Evolutionary conservation across 179 eudicot genomes (phyloP).

Genomic region (Beta macrorhiza): DNA sequence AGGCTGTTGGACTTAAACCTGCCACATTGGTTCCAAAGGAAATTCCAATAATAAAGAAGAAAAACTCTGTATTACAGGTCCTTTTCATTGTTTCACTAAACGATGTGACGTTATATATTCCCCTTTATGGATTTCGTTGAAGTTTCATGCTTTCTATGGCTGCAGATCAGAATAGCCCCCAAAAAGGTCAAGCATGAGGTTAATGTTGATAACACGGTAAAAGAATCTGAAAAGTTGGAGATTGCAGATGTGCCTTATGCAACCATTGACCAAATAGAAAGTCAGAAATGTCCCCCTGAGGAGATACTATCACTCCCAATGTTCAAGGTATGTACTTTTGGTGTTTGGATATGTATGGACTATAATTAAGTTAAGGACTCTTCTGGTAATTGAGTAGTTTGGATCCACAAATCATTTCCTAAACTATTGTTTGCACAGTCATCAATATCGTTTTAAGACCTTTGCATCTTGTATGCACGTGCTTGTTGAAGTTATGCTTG

Average conservation of each 20-base stretch:
- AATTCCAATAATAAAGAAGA: conserved; percentile 79
- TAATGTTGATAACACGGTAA: conserved; percentile 27
- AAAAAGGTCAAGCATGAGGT: conserved; percentile 54
- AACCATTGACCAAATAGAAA: conserved; percentile 64
- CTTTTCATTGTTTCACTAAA: background rate
- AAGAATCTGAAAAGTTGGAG: conserved; percentile 40
- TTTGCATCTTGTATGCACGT: background rate
- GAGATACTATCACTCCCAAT: conserved; percentile 85
- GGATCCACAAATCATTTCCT: background rate
- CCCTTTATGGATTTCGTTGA: background rate
- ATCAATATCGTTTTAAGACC: background rate
- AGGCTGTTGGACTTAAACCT: conserved; percentile 85
- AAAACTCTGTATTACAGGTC: conserved; percentile 77
- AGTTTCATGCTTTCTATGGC: conserved; percentile 17
- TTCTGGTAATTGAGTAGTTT: background rate
- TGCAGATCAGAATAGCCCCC: conserved; percentile 77
- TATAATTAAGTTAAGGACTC: background rate
- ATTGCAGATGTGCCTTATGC: conserved; percentile 48
- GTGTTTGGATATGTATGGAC: background rate
- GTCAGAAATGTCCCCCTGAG: conserved; percentile 80
- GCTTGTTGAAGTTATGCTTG: background rate
- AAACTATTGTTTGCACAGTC: background rate
- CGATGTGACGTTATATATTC: background rate
- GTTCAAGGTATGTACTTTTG: conserved; percentile 62
- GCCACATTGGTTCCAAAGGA: conserved; percentile 80